Conservation (phyloP, 2,329 filamentous ascomycete species). For the Trichoderma breve region DNA sequence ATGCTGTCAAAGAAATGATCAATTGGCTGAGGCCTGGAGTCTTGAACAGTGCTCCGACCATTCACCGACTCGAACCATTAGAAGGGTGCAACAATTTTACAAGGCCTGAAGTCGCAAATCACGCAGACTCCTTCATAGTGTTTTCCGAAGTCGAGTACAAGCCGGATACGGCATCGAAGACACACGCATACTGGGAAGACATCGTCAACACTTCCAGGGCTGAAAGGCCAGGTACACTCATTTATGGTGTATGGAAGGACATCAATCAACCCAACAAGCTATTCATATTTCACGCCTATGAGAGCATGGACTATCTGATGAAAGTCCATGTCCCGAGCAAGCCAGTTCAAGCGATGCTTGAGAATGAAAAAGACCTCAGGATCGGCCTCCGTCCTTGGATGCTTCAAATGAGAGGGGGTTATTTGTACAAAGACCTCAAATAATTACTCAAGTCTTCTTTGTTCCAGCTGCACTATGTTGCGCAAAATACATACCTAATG, state of each 20-base stretch:
- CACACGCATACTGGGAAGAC: background rate
- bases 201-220: background rate
- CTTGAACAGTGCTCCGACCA: background rate
- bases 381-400: background rate
- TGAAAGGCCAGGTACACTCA: background rate
- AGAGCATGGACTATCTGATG: background rate
- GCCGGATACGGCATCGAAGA: background rate
- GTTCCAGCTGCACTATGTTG: background rate
- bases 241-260: background rate
- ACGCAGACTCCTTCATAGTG: background rate
- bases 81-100: background rate
- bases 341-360: background rate
- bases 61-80: background rate
- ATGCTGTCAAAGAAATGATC: background rate
- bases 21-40: background rate
- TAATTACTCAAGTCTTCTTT: background rate
- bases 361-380: background rate
- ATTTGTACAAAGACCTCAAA: background rate
- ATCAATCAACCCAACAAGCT: background rate
- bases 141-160: background rate
- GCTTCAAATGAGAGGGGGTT: background rate
- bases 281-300: background rate
- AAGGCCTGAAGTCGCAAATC: background rate
- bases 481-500: background rate
- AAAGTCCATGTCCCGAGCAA: background rate